Evolutionary conservation across 2,329 filamentous ascomycete genomes (phyloP).

Genomic region (Xylariaceae sp.): DNA sequence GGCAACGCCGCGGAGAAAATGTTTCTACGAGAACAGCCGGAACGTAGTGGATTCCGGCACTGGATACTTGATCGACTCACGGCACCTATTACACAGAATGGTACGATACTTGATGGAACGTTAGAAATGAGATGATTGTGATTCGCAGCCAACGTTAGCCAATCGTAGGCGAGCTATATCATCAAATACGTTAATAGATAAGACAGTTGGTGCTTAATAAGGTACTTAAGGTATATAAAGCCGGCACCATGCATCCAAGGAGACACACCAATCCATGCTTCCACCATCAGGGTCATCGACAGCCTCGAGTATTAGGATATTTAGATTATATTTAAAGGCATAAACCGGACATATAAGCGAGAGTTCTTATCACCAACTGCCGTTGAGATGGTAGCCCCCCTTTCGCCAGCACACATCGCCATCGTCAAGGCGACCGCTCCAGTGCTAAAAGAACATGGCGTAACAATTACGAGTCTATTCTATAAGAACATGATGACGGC

Average conservation of each 20-base stretch:
- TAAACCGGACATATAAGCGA: background rate
- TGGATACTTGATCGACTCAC: slow-evolving; percentile 10
- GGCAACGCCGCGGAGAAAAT: slow-evolving; percentile 25
- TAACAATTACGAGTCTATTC: slow-evolving; percentile 70
- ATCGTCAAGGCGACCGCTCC: slow-evolving; percentile 80
- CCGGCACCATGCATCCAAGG: background rate
- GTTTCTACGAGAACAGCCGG: slow-evolving; percentile 24
- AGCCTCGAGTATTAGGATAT: background rate
- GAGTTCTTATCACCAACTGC: background rate
- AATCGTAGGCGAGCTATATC: slow-evolving; percentile 9
- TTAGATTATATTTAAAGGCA: background rate
- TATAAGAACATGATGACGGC: slow-evolving; percentile 69
- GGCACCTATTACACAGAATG: slow-evolving; percentile 15
- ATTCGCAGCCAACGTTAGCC: background rate
- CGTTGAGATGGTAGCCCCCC: slow-evolving; percentile 44
- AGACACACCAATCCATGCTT: background rate
- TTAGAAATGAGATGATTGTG: slow-evolving; percentile 2
- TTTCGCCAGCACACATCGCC: slow-evolving; percentile 66
- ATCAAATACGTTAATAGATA: background rate
- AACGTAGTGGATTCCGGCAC: slow-evolving; percentile 17
- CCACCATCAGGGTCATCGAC: background rate
- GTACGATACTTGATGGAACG: slow-evolving; percentile 18
- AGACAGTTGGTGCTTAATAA: background rate
- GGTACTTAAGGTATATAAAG: slow-evolving; percentile 17
- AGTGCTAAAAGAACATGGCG: slow-evolving; percentile 69